Conservation (phyloP, 1,139 yeast genomes). For the Magnusiomyces tetraspermus region DNA sequence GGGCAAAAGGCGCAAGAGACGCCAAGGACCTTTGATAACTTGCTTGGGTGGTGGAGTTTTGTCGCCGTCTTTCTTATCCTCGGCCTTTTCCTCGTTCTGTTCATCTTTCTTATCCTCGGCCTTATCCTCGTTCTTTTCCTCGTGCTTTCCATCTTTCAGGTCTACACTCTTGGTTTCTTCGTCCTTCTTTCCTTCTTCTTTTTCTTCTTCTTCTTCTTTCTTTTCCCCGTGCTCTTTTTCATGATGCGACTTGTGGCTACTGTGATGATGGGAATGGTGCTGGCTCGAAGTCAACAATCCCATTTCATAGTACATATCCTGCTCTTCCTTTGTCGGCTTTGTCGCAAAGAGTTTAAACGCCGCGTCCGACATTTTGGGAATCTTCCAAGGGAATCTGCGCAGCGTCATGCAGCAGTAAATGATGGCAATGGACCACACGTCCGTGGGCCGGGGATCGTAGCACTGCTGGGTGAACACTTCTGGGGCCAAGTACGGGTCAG, state of each 20-base stretch:
- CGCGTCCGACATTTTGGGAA: slow-evolving; percentile 75
- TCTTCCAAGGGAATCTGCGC: slow-evolving; percentile 95
- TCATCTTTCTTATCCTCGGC: neutral
- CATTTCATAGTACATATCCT: slow-evolving; percentile 15
- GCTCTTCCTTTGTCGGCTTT: slow-evolving; percentile 20
- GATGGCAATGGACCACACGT: slow-evolving; percentile 91
- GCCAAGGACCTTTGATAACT: slow-evolving; percentile 62
- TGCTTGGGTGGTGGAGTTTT: slow-evolving; percentile 17
- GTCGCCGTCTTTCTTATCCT: slow-evolving; percentile 10
- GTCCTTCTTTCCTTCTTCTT: neutral
- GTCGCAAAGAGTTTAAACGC: slow-evolving; percentile 65
- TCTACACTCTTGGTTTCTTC: no score
- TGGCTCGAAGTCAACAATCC: neutral
- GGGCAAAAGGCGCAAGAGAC: slow-evolving; percentile 78
- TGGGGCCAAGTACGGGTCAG: slow-evolving; percentile 97
- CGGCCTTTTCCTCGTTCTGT: no score
- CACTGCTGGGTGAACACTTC: slow-evolving; percentile 68
- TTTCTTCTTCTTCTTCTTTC: neutral
- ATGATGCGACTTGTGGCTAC: no score
- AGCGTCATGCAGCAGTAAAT: slow-evolving; percentile 93
- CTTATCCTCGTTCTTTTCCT: slow-evolving; percentile 19
- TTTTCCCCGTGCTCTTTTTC: neutral
- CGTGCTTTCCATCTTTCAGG: no score
- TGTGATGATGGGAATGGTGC: no score
- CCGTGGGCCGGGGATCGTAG: slow-evolving; percentile 90